Evolutionary conservation across 75 land plant species (phyloP), one percentile per base, ranked within the genome.

Genomic region (Picea glauca): DNA sequence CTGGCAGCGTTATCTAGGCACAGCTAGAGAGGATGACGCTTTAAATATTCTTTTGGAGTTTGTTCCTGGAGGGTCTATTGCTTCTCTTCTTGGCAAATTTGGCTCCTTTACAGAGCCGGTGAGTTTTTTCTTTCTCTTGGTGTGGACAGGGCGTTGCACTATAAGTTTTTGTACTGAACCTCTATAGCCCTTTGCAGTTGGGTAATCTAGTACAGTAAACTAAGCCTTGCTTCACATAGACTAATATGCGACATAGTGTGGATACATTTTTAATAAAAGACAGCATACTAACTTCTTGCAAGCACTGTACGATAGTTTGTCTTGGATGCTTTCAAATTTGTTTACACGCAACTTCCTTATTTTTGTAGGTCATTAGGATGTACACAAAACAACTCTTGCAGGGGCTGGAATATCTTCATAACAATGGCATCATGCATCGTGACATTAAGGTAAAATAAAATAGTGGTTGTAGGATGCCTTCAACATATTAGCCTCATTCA

Each of bases 81-180:
- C 88, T 26, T 86, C 88, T 35, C 88, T 86, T 20, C 85, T 86
- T 46, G 88, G 88, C 46, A 86, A 86, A 76, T 86, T 86, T 74
- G 88, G 88, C 4, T 83, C 88, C 46, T 86, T 86, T 59, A 85
- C 88, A 72, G 88, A 86, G 76, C 76, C 88, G 50, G 84, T 82
- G 65, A 81, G 83, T 64, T 32, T 60, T 17, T 17, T 50, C 56
- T 50, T 40, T 40, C 56, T 50, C 13, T 50, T 50, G 56, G 54
- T 50, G 56, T 40, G 43, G 5, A 5, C 43, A 40, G 43, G 43
- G 43, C 43, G 5, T 40, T 40, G 43, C 43, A 40, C 43, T 40
- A 40, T 4, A 40, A 40, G 4, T 5, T 4, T 40, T 40, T 40
- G 43, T 4, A 40, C 43, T 40, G 43, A 40, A 40, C 43, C 43